Evolutionary conservation across 306 rosid genomes (phyloP), one percentile per base, ranked within the genome.

Genomic region (Mucuna pruriens): DNA sequence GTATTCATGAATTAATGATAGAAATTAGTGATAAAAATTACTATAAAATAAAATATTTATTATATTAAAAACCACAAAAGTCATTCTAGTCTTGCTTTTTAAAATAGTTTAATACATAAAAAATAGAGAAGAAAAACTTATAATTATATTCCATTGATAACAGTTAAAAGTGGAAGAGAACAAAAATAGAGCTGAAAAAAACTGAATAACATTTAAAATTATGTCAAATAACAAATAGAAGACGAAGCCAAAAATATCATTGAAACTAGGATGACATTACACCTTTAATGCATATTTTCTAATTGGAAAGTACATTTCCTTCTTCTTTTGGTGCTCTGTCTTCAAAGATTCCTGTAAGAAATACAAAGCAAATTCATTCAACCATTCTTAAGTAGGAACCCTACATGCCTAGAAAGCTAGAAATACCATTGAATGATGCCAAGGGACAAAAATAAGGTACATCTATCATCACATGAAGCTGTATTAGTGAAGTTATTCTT

Each of bases 201-300:
- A 25, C 44, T 22, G 33, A 46, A 34, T 3, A 5, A 2, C 26
- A 38, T 61, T 3, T 6, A 6, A 23, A 31, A 9, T 19, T 4
- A 48, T 9, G 51, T 58, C 66, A 36, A 82, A 57, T 22, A 69
- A 67, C 23, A 69, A 23, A 46, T 55, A 9, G 4, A 17, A 55
- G 16, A 42, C 67, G 71, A 19, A 10, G 33, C 34, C 38, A 22
- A 34, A 36, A 46, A 40, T 31, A 20, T 19, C 2, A 77, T 48
- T 12, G 44, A 61, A 40, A 38, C 67, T 40, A 40, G 52, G 4
- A 75, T 9, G n/a, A n/a, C 67, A 58, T 79, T 84, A 90, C 78
- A 78, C 92, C 83, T 91, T 91, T 54, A 91, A 75, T 4, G 97
- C 94, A 42, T 82, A 91, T 75, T 88, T 91, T 84, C 92, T 90